phyloP scores from a whole-genome alignment of 805 yeast species.

The Ascoidea asiatica region DNA sequence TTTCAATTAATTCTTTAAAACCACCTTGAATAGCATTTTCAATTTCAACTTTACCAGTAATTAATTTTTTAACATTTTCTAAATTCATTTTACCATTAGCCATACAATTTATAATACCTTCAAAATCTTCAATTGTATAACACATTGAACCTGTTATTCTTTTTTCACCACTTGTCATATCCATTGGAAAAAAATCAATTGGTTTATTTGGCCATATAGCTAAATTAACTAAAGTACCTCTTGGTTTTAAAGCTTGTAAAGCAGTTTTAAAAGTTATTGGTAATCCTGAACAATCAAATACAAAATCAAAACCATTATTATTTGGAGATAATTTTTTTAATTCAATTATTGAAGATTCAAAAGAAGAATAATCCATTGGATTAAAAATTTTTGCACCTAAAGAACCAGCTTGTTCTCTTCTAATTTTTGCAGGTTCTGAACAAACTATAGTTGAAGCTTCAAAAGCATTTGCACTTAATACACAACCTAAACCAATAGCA shows the following conservation, averaged over 20 bases:
- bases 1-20: slow-evolving; percentile 24
- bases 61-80: slow-evolving; percentile 21
- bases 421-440: slow-evolving; percentile 45
- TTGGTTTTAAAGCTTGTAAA: slow-evolving; percentile 24
- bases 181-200: slow-evolving; percentile 31
- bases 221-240: slow-evolving; percentile 32
- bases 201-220: slow-evolving; percentile 37
- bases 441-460: slow-evolving; percentile 38
- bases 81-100: slow-evolving; percentile 22
- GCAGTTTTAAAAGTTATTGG: slow-evolving; percentile 30
- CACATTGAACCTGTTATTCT: slow-evolving; percentile 31
- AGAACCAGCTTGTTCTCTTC: slow-evolving; percentile 42
- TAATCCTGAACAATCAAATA: slow-evolving; percentile 42
- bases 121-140: slow-evolving; percentile 28
- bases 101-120: slow-evolving; percentile 27
- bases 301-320: slow-evolving; percentile 32
- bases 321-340: slow-evolving; percentile 23
- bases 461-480: slow-evolving; percentile 39
- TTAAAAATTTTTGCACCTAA: slow-evolving; percentile 32
- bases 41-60: slow-evolving; percentile 25
- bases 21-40: slow-evolving; percentile 28
- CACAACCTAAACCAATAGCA: slow-evolving; percentile 47
- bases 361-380: slow-evolving; percentile 20
- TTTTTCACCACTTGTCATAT: slow-evolving; percentile 28
- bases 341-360: slow-evolving; percentile 18